Base-by-base conservation (phyloP, 2,329 filamentous ascomycete species). In the Penicillium psychrosexuale region DNA sequence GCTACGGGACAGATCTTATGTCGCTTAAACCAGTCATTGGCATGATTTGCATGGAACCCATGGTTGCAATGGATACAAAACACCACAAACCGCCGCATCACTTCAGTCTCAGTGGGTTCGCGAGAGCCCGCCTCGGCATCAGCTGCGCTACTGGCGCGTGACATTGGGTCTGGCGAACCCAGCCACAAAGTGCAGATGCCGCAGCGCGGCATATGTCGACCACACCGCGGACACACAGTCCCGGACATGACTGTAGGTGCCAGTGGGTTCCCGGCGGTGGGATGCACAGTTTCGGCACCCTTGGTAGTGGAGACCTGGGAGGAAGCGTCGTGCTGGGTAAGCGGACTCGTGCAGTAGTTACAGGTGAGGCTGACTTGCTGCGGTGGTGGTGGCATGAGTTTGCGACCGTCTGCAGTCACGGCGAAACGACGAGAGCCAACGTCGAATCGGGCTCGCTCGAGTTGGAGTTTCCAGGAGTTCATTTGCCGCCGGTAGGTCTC, bases 11-110 rank as follows among this genome's bases (percentile, higher is more conserved):
- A 75, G 9, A 74, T 66, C 46, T 66, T 70, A 56, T 75, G 72
- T 28, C 63, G 67, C 39, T 57, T 62, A 53, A 87, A 87, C 84
- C 84, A 87, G 57, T 80, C 78, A 60, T 78, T 72, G 11, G 84
- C 84, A 75, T 87, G 84, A 68, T 84, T 75, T 3, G 81, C 83
- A 72, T 87, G 84, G 61, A 82, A 85, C 0, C 83, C 84, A 73
- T 87, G 84, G 61, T 81, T 82, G 66, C 84, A 87, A 56, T 76
- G 79, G 61, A 83, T 81, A 64, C 84, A 87, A 63, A 86, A 84
- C 5, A 81, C 80, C 59, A 85, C 76, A 62, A 84, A 80, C 50
- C 79, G 74, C 15, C 76, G 77, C 75, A 85, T 79, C 7, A 76
- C 53, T 58, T 83, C 81, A 30, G 69, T 66, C 43, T 72, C 69